Evolutionary conservation across 495 filamentous ascomycete genomes (phyloP).

Genomic region (Tuber microsphaerosporum): DNA sequence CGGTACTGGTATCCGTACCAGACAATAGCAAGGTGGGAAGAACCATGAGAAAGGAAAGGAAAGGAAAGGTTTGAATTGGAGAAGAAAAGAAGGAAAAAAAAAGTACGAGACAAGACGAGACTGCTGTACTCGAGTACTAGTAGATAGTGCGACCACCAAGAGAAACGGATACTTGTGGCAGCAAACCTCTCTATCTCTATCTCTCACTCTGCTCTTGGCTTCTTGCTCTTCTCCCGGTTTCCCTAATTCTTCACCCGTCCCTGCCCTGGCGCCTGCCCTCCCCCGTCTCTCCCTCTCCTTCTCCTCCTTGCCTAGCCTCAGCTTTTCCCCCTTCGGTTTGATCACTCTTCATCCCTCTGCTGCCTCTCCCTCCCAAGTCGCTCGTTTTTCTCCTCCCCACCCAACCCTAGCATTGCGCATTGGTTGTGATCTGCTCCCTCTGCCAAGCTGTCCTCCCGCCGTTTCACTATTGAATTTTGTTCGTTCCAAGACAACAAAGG

Average conservation of each 20-base stretch:
- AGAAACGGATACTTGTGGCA: background rate
- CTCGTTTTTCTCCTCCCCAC: conserved; percentile 21
- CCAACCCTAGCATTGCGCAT: background rate
- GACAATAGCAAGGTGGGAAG: background rate
- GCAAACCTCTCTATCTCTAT: background rate
- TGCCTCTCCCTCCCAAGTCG: conserved; percentile 25
- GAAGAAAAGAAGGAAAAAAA: background rate
- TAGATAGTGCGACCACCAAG: background rate
- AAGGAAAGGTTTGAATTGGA: background rate
- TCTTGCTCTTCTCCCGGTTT: background rate
- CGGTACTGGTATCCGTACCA: background rate
- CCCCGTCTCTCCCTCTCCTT: conserved; percentile 9
- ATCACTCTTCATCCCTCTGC: conserved; percentile 1
- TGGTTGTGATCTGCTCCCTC: background rate
- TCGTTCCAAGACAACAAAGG: background rate
- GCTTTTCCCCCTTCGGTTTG: background rate
- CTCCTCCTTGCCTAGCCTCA: background rate
- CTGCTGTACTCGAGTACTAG: no score
- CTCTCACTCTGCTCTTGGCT: conserved; percentile 1
- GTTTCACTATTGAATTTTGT: background rate
- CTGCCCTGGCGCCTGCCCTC: background rate
- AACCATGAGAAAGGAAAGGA: background rate
- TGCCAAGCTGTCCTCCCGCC: background rate
- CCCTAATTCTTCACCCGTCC: background rate
- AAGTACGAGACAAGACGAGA: background rate